Percentiles rank a stretch among this genome's conserved stretches.
Conservation (phyloP, 108 stramenopile species). For the Stephanodiscus triporus region DNA sequence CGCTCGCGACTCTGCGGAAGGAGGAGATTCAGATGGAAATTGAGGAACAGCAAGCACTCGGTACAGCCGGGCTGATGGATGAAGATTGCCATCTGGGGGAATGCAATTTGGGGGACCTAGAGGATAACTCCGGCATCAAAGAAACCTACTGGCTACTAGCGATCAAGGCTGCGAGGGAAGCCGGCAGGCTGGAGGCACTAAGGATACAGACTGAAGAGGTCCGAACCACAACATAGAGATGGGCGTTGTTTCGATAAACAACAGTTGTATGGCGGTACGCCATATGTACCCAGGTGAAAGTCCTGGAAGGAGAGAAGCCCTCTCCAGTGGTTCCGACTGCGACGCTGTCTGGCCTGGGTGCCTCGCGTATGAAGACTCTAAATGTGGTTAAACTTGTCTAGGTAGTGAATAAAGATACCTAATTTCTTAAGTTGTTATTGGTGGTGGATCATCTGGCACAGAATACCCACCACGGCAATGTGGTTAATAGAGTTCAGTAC, state of each 20-base stretch:
- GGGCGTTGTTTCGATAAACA: neutral
- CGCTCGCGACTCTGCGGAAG: neutral
- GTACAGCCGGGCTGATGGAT: neutral
- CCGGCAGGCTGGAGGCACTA: no score
- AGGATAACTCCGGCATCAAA: no score
- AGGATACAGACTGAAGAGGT: no score
- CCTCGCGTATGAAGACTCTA: neutral
- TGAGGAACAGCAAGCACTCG: neutral
- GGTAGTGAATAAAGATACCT: neutral
- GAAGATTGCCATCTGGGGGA: conserved; percentile 7
- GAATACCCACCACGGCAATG: conserved; percentile 99
- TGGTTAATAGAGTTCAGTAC: conserved; percentile 90
- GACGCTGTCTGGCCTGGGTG: neutral
- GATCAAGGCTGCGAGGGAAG: no score
- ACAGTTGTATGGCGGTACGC: no score
- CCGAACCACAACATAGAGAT: no score
- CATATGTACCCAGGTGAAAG: conserved; percentile 3
- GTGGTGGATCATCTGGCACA: no score
- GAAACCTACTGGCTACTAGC: no score
- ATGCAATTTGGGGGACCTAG: neutral
- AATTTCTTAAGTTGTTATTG: no score
- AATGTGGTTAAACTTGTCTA: neutral
- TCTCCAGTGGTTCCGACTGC: neutral
- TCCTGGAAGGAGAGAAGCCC: neutral
- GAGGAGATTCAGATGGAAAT: neutral